Evolutionary conservation across 2,329 filamentous ascomycete species (phyloP), one percentile per base, ranked within the genome.

Genomic region (Eutypella sp.): DNA sequence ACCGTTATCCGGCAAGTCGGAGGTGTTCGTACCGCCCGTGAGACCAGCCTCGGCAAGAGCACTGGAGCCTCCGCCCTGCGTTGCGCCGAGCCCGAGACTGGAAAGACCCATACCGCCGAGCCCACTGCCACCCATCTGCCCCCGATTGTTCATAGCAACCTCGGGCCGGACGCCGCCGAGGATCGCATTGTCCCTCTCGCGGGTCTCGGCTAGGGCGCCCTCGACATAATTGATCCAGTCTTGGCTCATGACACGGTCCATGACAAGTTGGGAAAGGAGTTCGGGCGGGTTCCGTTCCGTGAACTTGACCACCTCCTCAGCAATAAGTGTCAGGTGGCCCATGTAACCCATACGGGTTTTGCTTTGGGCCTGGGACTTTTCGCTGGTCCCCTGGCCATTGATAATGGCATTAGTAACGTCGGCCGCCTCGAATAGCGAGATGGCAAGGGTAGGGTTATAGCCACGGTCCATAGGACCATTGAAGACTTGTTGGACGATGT

Each of bases 401-500:
- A 97, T 88, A 59, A 99, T 96, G 53, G 89, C 85, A 49, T 88
- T 85, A 2, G 92, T 97, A 52, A 99, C 84, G 53, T 90, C 84
- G 13, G 91, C 92, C 41, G 84, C 85, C 61, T 95, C 89, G 59
- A 99, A 99, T 18, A 99, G 81, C 55, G 95, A 92, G 48, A 96
- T 85, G 11, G 93, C 92, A 42, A 99, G 73, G 40, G 82, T 85
- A 10, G 89, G 84, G 67, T 99, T 99, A 70, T 86, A 96, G 23
- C 93, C 91, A 49, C 90, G 86, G 57, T 97, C 92, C 87, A 99
- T 96, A 1, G 90, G 90, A 8, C 93, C 93, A 63, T 99, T 99
- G 67, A 99, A 97, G 1, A 99, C 93, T 71, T 99, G 93, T 66
- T 99, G 93, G 37, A 99, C 89, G 60, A 99, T 91, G 65, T 99